phyloP scores from a whole-genome alignment of 208 protist genomes.

The Trypanosoma avium region DNA sequence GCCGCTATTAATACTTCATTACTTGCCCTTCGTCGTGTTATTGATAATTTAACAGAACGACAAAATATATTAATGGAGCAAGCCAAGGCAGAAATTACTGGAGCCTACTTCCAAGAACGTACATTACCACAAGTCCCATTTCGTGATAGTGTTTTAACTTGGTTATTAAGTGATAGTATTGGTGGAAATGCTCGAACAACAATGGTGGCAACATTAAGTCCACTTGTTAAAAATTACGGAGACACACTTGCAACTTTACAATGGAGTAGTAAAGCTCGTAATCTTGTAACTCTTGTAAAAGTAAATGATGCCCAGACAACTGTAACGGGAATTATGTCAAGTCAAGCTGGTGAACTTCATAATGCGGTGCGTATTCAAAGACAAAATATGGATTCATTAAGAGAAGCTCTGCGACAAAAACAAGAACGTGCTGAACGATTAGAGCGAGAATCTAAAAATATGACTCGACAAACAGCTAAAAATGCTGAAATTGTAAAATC shows the following conservation, averaged over 20 bases:
- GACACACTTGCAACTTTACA: conserved; percentile 89
- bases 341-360: conserved; percentile 67
- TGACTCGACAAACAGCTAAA: conserved; percentile 44
- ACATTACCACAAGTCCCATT: conserved; percentile 89
- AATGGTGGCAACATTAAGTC: conserved; percentile 90
- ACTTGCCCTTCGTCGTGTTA: conserved; percentile 79
- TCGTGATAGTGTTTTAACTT: conserved; percentile 88
- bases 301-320: conserved; percentile 79
- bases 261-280: conserved; percentile 89
- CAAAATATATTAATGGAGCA: conserved; percentile 91
- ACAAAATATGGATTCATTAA: conserved; percentile 82
- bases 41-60: conserved; percentile 87
- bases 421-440: conserved; percentile 58
- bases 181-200: conserved; percentile 90
- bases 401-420: conserved; percentile 72
- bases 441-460: conserved; percentile 41
- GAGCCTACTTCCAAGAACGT: conserved; percentile 52
- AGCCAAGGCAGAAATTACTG: conserved; percentile 73
- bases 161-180: conserved; percentile 90
- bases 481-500: conserved; percentile 21
- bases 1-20: conserved; percentile 91
- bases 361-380: conserved; percentile 76
- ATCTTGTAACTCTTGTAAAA: conserved; percentile 87
- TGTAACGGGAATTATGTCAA: conserved; percentile 69
- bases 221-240: conserved; percentile 86